Evolutionary conservation across 495 filamentous ascomycete species (phyloP), one percentile per base, ranked within the genome.

Genomic region (Oleoguttula mirabilis): DNA sequence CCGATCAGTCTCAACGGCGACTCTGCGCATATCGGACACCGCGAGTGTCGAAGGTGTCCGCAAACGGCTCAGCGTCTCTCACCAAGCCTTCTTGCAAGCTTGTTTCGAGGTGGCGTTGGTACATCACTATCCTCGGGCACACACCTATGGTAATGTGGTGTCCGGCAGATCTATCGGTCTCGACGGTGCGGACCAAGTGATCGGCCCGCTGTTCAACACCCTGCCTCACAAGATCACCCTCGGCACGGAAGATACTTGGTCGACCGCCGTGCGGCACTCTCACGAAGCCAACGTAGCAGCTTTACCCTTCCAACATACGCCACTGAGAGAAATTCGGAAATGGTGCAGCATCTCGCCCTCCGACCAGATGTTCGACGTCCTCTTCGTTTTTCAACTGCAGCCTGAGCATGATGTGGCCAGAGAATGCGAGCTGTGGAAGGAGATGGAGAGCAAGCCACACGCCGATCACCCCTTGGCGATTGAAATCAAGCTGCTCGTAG

Each of bases 171-270:
- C 72, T 10, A 68, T 93, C 2, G 70, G 79, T 19, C 55, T 79
- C 15, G 69, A 79, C 21, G 70, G 66, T 0, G 71, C 76, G 11
- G 84, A 93, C 24, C 60, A 67, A 7, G 70, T 81, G 6, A 72
- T 88, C 39, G 90, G 90, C 0, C 88, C 88, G 0, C 58, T 94
- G 3, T 93, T 96, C 68, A 96, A 95, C 59, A 94, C 88, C 0
- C 65, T 94, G 0, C 84, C 88, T 6, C 81, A 79, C 52, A 61
- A 67, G 27, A 56, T 78, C 10, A 55, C 68, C 7, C 40, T 71
- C 7, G 53, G 62, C 20, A 48, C 60, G 12, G 36, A 60, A n/a
- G 62, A 68, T 12, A 74, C 61, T 7, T 77, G 70, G 68, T 46
- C 56, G 10, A 63, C 66, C 1, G 48, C 80, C 1, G 58, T 81